Evolutionary conservation across 768 basidiomycete genomes (phyloP).

Genomic region (Mrakia gelida): DNA sequence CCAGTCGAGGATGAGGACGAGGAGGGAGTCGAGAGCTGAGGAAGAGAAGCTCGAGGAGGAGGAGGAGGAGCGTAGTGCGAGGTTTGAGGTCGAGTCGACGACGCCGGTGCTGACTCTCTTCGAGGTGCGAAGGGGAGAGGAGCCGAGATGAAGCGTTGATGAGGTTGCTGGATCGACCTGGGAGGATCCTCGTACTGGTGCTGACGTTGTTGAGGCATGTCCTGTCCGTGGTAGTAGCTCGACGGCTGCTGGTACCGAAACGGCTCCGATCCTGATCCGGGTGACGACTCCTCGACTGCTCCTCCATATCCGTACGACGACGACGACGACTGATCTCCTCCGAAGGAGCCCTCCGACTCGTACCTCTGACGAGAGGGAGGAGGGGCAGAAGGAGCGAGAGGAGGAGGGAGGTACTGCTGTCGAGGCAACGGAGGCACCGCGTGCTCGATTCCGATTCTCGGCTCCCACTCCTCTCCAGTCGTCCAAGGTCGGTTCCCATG

Average conservation of each 20-base stretch:
- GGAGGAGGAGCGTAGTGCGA: background rate
- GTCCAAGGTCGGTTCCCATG: background rate
- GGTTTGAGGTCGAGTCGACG: background rate
- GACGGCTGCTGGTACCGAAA: background rate
- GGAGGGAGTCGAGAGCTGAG: background rate
- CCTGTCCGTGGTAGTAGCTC: background rate
- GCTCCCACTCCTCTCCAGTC: background rate
- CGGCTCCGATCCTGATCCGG: background rate
- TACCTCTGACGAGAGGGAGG: background rate
- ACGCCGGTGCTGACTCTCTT: background rate
- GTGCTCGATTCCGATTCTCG: background rate
- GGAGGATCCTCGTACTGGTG: background rate
- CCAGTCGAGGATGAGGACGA: background rate
- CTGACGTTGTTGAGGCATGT: background rate
- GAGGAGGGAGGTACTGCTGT: background rate
- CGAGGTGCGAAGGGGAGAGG: background rate
- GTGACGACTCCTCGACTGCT: too few relatives aligned
- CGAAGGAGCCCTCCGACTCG: background rate
- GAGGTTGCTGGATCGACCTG: background rate
- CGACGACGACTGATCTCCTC: background rate
- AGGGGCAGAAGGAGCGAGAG: background rate
- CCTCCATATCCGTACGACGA: background rate
- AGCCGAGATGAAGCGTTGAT: slow-evolving; percentile 3
- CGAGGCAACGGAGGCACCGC: background rate
- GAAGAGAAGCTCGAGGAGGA: background rate